phyloP scores from a whole-genome alignment of 495 filamentous ascomycete genomes.

The Pyronema omphalodes region DNA sequence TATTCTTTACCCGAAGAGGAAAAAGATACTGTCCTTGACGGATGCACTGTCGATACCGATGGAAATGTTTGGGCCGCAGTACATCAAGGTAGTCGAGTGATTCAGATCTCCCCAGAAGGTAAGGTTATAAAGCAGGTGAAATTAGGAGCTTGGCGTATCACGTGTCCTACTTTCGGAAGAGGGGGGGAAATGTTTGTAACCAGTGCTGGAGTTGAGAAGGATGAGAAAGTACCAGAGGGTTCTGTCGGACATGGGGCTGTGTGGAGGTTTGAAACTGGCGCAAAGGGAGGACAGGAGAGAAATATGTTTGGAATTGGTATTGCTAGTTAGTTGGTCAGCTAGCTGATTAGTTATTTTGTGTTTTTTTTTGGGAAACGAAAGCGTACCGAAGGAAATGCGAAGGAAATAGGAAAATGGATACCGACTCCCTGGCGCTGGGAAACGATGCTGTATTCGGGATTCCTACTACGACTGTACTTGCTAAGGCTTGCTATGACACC shows the following conservation, averaged over 20 bases:
- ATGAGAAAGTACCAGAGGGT: constrained; percentile 37
- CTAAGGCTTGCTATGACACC: too few relatives aligned
- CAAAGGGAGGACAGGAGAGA: constrained; percentile 31
- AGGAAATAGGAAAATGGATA: too few relatives aligned
- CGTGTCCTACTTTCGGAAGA: constrained; percentile 55
- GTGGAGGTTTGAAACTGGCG: constrained; percentile 50
- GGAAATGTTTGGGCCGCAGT: constrained; percentile 65
- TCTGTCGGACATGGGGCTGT: constrained; percentile 44
- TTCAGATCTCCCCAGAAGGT: constrained; percentile 47
- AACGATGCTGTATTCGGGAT: too few relatives aligned
- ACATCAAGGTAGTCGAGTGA: constrained; percentile 48
- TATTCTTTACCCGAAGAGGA: constrained; percentile 38
- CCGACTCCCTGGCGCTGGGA: too few relatives aligned
- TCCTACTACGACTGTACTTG: too few relatives aligned
- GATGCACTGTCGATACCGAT: constrained; percentile 52
- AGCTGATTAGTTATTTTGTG: too few relatives aligned
- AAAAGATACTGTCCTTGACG: constrained; percentile 44
- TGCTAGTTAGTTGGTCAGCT: too few relatives aligned
- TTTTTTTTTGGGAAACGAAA: too few relatives aligned
- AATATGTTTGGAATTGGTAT: neutral
- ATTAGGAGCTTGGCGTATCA: constrained; percentile 44
- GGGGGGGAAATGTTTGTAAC: constrained; percentile 55
- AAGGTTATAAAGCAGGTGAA: constrained; percentile 46
- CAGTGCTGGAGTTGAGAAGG: constrained; percentile 39
- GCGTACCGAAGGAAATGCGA: too few relatives aligned